Evolutionary conservation across 495 filamentous ascomycete genomes (phyloP).

Genomic region (Neurospora sp.): DNA sequence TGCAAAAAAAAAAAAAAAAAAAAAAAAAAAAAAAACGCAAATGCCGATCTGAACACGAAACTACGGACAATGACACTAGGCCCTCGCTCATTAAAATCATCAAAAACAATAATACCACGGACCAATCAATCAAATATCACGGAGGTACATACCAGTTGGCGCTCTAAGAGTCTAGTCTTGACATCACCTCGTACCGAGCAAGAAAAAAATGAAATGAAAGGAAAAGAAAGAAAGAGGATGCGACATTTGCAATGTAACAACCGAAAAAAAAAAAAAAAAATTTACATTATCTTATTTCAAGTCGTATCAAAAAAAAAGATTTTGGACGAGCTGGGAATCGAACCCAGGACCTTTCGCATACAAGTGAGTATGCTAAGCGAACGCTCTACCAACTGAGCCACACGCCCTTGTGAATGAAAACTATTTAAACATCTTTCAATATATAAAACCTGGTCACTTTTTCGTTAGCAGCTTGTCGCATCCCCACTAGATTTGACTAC

Average conservation of each 20-base stretch:
- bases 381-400: neutral
- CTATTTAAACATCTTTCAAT: rapidly evolving
- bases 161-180: neutral
- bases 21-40: neutral
- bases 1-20: neutral
- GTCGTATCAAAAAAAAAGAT: neutral
- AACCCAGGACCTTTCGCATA: neutral
- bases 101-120: too few species aligned
- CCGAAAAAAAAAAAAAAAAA: constrained; percentile 7
- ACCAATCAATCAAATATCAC: neutral
- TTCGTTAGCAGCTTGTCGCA: neutral
- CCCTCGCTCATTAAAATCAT: too few species aligned
- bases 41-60: neutral
- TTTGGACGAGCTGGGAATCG: neutral
- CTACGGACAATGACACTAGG: too few species aligned
- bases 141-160: neutral
- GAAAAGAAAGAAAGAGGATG: neutral
- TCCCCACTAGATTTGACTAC: neutral
- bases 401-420: neutral
- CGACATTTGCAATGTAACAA: neutral
- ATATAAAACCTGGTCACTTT: neutral
- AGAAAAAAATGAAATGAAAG: neutral
- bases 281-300: neutral
- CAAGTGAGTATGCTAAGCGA: neutral
- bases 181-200: neutral